These are phyloP conservation scores for Morella rubra DNA, from an alignment of 306 rosid genomes.

Conservation along the genomic window DNA sequence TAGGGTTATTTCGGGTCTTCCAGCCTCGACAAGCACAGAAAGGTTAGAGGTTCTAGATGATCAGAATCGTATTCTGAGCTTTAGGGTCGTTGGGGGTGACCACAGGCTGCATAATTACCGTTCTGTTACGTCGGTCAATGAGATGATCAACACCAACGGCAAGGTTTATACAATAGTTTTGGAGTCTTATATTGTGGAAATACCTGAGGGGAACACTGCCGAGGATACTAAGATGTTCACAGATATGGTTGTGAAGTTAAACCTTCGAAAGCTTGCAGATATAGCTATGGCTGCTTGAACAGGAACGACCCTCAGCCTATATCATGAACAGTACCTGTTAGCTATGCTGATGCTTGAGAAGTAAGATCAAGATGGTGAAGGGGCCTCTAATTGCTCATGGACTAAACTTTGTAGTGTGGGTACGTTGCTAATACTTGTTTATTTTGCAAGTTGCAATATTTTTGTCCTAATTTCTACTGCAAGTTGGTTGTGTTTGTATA, in stretches of 20 bases:
- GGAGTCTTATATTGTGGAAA: constrained; percentile 81
- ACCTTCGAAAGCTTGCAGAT: constrained; percentile 81
- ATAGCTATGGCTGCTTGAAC: constrained; percentile 52
- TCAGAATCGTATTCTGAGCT: constrained; percentile 68
- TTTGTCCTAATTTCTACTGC: neutral
- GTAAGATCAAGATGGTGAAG: neutral
- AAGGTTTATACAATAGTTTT: constrained; percentile 63
- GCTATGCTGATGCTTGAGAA: neutral
- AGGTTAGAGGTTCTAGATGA: constrained; percentile 87
- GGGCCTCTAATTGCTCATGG: neutral
- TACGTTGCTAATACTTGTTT: neutral
- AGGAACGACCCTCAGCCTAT: neutral
- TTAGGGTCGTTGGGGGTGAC: constrained; percentile 82
- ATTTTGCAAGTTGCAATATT: neutral
- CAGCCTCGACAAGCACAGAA: constrained; percentile 90
- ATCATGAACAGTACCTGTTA: neutral
- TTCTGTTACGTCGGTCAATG: constrained; percentile 78
- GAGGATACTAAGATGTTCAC: constrained; percentile 89
- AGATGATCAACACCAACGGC: constrained; percentile 51
- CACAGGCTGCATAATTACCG: constrained; percentile 76
- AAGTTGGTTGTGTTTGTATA: neutral
- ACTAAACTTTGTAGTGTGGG: neutral
- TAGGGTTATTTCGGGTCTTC: constrained; percentile 80
- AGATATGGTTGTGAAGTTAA: constrained; percentile 83
- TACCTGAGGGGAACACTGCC: constrained; percentile 81